Evolutionary conservation across 1,284 basidiomycete species (phyloP), one percentile per base, ranked within the genome.

Genomic region (Amylostereum chailletii): DNA sequence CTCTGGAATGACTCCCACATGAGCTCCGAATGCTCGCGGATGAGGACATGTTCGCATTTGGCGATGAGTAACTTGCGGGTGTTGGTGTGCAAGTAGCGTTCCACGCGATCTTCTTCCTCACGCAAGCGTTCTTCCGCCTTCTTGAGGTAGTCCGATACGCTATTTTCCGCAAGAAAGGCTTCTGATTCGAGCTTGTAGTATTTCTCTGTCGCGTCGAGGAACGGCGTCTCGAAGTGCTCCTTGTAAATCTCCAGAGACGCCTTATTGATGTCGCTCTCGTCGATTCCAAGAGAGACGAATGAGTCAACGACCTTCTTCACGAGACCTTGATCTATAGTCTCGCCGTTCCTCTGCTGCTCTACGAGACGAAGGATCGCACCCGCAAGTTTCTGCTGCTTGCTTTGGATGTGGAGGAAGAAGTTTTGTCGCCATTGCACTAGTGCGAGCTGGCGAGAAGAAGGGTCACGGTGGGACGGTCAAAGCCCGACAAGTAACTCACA

Each of bases 261-360:
- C 57, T 91, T 91, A 75, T 93, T 92, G 60, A 86, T 81, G 65
- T 99, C 94, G 51, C 77, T 73, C 59, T 90, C 90, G 65, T 99
- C 95, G 47, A 99, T 75, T 48, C 95, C 96, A 47, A 99, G 83
- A 0, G 94, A 95, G 39, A 99, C 94, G 61, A 98, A 93, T 29
- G 92, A 95, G 63, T 97, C 93, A 53, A 99, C 86, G 58, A 97
- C 92, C 65, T 91, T 94, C 74, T 97, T 98, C 58, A 99, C 83
- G 29, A 99, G 77, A 45, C 87, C 83, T 54, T 93, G 90, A 67
- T 99, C 94, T 62, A 99, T 92, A 27, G 82, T 77, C 65, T 97
- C 94, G 48, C 96, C 95, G 59, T 97, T 94, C 52, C 96, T 77
- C 70, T 99, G 95, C 51, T 85, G 85, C 61, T 94, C 86, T 61